A percentile compares a stretch with the other conserved stretches of the same genome.
Evolutionary conservation across 192 early-diverging fungal species (phyloP).

Genomic region (Linnemannia zychae): DNA sequence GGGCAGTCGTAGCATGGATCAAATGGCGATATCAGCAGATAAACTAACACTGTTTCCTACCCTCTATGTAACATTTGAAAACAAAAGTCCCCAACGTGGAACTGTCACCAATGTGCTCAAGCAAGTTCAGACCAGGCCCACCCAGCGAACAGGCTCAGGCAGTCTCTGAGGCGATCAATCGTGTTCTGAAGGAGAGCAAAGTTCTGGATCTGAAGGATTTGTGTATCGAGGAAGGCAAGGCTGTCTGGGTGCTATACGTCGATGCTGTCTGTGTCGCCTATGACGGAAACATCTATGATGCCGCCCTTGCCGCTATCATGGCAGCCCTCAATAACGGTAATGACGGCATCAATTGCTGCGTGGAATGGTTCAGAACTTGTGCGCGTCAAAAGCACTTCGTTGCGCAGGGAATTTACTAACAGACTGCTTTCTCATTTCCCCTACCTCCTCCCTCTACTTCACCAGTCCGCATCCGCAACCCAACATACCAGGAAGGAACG

Average conservation of each 20-base stretch:
- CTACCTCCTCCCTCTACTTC: neutral
- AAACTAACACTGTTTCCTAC: neutral
- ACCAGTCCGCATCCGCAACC: constrained; percentile 80
- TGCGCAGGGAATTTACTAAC: neutral
- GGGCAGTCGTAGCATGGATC: no score
- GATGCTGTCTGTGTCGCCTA: constrained; percentile 94
- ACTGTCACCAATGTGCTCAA: constrained; percentile 90
- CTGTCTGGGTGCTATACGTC: constrained; percentile 88
- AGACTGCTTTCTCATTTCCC: neutral
- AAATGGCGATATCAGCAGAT: no score
- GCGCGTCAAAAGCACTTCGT: neutral
- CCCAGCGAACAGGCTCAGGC: constrained; percentile 88
- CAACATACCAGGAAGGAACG: constrained; percentile 72
- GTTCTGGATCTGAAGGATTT: constrained; percentile 78
- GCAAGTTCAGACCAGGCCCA: constrained; percentile 86
- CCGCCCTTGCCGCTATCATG: constrained; percentile 81
- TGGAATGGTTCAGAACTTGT: no score
- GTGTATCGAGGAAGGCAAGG: constrained; percentile 84
- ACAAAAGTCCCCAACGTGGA: constrained; percentile 90
- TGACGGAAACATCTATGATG: constrained; percentile 93
- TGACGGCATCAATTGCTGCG: no score
- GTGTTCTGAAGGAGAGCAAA: constrained; percentile 71
- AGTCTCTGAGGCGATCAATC: constrained; percentile 81
- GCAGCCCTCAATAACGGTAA: constrained; percentile 83
- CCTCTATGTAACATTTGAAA: neutral